Conservation (phyloP, 768 basidiomycete species). For the Psilocybe sp. region DNA sequence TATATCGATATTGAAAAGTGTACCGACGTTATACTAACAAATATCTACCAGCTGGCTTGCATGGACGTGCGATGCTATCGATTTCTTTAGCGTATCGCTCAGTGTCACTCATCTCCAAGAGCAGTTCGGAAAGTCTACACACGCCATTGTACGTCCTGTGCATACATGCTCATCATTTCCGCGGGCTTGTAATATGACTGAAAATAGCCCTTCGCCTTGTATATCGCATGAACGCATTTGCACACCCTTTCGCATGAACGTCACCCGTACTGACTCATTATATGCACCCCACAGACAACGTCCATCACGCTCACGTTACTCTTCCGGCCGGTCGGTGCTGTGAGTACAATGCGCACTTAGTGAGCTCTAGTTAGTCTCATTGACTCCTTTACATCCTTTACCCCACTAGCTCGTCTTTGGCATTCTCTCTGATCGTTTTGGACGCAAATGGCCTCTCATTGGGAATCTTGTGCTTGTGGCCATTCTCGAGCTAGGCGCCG, state of each 20-base stretch:
- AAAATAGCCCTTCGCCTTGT: constrained; percentile 26
- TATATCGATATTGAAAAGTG: not conserved
- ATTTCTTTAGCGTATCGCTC: constrained; percentile 26
- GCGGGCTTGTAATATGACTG: not conserved
- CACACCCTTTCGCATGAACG: not conserved
- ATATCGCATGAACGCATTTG: constrained; percentile 32
- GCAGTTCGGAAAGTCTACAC: constrained; percentile 18
- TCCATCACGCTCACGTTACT: constrained; percentile 91
- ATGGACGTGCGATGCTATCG: constrained; percentile 27
- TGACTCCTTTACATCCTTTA: not conserved
- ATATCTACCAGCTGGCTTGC: constrained; percentile 21
- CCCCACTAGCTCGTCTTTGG: constrained; percentile 64
- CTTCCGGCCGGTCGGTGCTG: constrained; percentile 81
- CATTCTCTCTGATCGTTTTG: constrained; percentile 82
- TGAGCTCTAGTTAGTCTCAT: not conserved
- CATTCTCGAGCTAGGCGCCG: constrained; percentile 72
- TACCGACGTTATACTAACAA: not conserved
- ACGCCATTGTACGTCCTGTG: constrained; percentile 17
- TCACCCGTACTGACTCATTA: not conserved
- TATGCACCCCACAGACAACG: constrained; percentile 44
- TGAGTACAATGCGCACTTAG: constrained; percentile 15
- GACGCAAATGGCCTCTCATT: constrained; percentile 92
- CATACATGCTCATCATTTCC: not conserved
- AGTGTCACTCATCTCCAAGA: constrained; percentile 17
- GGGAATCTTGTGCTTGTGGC: constrained; percentile 69